A percentile compares a stretch with the other conserved stretches of the same genome.
Evolutionary conservation across 345 rosid species (phyloP).

Genomic region (Eucalyptus regnans): DNA sequence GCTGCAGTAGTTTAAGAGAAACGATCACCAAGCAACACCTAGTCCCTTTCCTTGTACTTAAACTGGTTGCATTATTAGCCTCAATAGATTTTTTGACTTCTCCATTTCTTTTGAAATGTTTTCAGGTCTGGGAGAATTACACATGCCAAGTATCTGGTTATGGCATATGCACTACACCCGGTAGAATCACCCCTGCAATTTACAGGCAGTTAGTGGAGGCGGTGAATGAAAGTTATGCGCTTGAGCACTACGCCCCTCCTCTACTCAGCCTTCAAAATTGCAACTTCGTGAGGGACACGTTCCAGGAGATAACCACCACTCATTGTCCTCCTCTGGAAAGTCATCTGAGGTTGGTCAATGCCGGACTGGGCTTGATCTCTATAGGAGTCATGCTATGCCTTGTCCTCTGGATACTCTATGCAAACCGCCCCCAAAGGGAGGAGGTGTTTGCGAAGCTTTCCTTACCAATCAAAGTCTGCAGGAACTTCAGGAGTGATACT

Average conservation of each 20-base stretch:
- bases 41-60: not conserved
- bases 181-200: conserved; percentile 66
- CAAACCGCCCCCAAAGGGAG: conserved; percentile 99
- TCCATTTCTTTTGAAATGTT: not conserved
- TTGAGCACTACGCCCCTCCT: conserved; percentile 78
- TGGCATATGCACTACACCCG: conserved; percentile 51
- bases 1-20: not conserved
- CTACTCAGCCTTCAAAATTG: conserved; percentile 85
- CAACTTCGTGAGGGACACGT: conserved; percentile 72
- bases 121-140: conserved; percentile 76
- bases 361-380: conserved; percentile 78
- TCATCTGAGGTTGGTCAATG: conserved; percentile 58
- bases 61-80: not conserved
- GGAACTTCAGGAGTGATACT: not conserved
- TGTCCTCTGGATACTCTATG: conserved; percentile 80
- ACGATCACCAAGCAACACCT: not conserved
- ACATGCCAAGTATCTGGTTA: conserved; percentile 38
- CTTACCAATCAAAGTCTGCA: conserved; percentile 6
- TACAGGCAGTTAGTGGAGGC: conserved; percentile 64
- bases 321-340: conserved; percentile 73
- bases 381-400: conserved; percentile 82
- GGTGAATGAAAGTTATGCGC: conserved; percentile 72
- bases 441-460: conserved; percentile 61
- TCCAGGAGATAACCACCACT: conserved; percentile 51
- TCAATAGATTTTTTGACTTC: not conserved